Base-by-base conservation (phyloP, 176 grass and related monocot species). In the Tuctoria greenei region DNA sequence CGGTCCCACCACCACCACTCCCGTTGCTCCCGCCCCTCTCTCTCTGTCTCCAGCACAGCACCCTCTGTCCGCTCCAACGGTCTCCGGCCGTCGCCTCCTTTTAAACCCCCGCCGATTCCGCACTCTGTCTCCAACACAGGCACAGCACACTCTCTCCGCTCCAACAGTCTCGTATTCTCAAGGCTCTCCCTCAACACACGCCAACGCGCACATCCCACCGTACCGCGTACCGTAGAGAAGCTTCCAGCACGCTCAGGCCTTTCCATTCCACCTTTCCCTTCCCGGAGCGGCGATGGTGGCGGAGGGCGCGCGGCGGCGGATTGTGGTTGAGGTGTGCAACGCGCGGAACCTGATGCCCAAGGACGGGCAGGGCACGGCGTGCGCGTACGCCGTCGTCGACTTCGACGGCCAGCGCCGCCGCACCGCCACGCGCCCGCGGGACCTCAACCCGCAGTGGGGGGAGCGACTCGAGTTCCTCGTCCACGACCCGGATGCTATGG, bases 321-420 rank as follows among this genome's bases (percentile, higher is more conserved):
- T 99, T 63, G 81, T 95, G 81, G 91, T 99, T 52, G 89, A 99
- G 80, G 87, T 99, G 1, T 99, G 95, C 89, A 95, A 88, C 50
- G 95, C 95, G 59, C 69, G 82, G 68, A 99, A 95, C 60, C 89
- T 99, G 54, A 99, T 99, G 95, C 95, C 95, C 59, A 99, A 99
- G 87, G 95, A 99, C 67, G 95, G 95, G 0, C 95, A 99, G 44
- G 95, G 95, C 23, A 99, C 95, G 68, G 95, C 95, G 25, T 90
- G 84, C 89, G 95, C 95, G 1, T 99, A 95, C 77, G 95, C 81
- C 8, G 89, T 99, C n/a, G 95, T 99, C 16, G 95, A 99, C 86
- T 99, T 90, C 87, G 91, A 99, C 72, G 95, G 95, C 49, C 95
- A 99, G 91, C 85, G 95, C 66, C 82, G 91, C 43, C 91, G 95